phyloP scores from a whole-genome alignment of 2,329 filamentous ascomycete genomes.

The Xylaria sp. region DNA sequence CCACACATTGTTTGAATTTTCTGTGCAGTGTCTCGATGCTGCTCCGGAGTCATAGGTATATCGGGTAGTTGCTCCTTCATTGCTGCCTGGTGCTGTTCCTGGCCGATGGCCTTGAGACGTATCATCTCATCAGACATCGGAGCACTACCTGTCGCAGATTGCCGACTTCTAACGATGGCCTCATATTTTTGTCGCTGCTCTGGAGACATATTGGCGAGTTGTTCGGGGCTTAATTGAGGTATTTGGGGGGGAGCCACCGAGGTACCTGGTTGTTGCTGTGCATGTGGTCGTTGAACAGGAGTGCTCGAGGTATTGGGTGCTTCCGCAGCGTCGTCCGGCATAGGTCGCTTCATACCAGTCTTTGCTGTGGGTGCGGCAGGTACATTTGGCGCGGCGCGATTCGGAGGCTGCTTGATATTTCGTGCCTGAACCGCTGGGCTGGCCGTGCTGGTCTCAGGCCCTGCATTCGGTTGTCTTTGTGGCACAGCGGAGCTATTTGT shows the following conservation, averaged over 20 bases:
- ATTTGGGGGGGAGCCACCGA: constrained; percentile 38
- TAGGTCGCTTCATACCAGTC: constrained; percentile 62
- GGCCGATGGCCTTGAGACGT: constrained; percentile 48
- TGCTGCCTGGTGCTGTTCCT: constrained; percentile 52
- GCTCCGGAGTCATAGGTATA: constrained; percentile 60
- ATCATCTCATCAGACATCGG: constrained; percentile 53
- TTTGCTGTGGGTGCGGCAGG: constrained; percentile 56
- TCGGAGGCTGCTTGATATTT: constrained; percentile 48
- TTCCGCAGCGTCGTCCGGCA: constrained; percentile 57
- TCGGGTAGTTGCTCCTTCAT: constrained; percentile 56
- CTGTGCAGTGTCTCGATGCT: constrained; percentile 57
- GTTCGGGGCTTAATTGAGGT: constrained; percentile 50
- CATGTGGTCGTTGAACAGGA: constrained; percentile 46
- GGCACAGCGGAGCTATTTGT: constrained; percentile 39
- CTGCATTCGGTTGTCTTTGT: constrained; percentile 42
- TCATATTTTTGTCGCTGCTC: constrained; percentile 61
- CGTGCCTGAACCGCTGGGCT: constrained; percentile 42
- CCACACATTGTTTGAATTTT: constrained; percentile 57
- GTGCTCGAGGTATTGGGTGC: constrained; percentile 40
- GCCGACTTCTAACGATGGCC: constrained; percentile 48
- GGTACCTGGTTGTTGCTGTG: constrained; percentile 44
- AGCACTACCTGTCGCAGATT: constrained; percentile 23
- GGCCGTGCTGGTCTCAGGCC: constrained; percentile 36
- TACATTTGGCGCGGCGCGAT: constrained; percentile 53
- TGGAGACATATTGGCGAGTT: constrained; percentile 56